phyloP scores from a whole-genome alignment of 495 filamentous ascomycete species.

The Xylaria cubensis region DNA sequence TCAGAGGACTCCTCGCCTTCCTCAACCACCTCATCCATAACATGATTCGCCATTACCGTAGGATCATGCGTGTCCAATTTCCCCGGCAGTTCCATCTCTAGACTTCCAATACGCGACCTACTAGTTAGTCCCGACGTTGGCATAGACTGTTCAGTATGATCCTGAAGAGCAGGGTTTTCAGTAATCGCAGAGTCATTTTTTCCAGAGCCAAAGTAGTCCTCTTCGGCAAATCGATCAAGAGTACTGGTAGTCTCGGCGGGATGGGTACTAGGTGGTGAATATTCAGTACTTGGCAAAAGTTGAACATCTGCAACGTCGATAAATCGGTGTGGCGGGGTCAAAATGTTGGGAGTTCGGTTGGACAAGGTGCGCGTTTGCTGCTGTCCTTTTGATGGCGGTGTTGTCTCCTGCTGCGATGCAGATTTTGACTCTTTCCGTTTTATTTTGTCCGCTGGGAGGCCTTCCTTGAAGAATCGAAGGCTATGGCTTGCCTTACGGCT shows the following conservation, averaged over 20 bases:
- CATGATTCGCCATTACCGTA: slow-evolving; percentile 34
- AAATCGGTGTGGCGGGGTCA: slow-evolving; percentile 31
- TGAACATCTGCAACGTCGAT: slow-evolving; percentile 29
- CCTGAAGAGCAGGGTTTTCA: neutral
- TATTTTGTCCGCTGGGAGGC: slow-evolving; percentile 65
- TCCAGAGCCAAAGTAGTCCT: slow-evolving; percentile 30
- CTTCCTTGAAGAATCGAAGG: slow-evolving; percentile 91
- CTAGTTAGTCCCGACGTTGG: slow-evolving; percentile 7
- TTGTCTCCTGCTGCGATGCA: slow-evolving; percentile 41
- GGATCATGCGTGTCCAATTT: slow-evolving; percentile 2
- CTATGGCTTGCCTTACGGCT: slow-evolving; percentile 95
- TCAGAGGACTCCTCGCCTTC: slow-evolving; percentile 86
- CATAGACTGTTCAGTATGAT: slow-evolving; percentile 25
- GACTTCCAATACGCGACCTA: slow-evolving; percentile 13
- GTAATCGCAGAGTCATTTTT: neutral
- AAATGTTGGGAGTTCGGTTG: slow-evolving; percentile 20
- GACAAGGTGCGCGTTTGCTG: slow-evolving; percentile 24
- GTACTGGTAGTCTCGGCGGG: slow-evolving; percentile 20
- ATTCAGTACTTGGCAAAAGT: slow-evolving; percentile 27
- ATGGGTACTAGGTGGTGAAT: slow-evolving; percentile 27
- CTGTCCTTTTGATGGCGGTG: slow-evolving; percentile 34
- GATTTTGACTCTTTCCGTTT: slow-evolving; percentile 50
- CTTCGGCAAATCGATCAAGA: slow-evolving; percentile 16
- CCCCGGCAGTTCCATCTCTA: slow-evolving; percentile 10
- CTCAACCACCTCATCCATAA: slow-evolving; percentile 53